phyloP scores from a whole-genome alignment of 2,329 filamentous ascomycete genomes.

The Microdochium nivale region DNA sequence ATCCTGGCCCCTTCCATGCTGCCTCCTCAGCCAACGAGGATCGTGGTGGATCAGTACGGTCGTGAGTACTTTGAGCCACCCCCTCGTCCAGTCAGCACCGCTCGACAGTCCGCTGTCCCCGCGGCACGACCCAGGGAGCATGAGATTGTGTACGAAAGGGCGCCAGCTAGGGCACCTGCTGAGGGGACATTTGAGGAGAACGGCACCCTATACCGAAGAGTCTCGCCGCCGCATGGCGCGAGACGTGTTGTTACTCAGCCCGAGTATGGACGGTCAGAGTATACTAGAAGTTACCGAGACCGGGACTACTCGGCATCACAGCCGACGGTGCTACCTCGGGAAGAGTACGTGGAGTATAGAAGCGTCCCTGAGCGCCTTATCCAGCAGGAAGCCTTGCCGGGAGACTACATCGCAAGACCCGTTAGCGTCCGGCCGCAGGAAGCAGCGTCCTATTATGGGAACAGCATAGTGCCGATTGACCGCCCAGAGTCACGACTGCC shows the following conservation, averaged over 20 bases:
- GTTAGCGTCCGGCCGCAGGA: conserved; percentile 50
- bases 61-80: conserved; percentile 63
- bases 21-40: conserved; percentile 47
- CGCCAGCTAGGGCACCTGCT: conserved; percentile 38
- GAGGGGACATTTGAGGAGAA: conserved; percentile 41
- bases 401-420: conserved; percentile 46
- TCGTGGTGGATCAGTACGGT: conserved; percentile 76
- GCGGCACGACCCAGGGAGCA: conserved; percentile 33
- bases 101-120: conserved; percentile 43
- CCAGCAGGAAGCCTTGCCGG: conserved; percentile 33
- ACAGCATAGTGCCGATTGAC: conserved; percentile 29
- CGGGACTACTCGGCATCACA: conserved; percentile 46
- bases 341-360: conserved; percentile 41
- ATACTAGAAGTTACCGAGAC: conserved; percentile 43
- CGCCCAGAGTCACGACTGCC: conserved; percentile 29
- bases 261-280: conserved; percentile 42
- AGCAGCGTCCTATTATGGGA: conserved; percentile 31
- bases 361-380: conserved; percentile 28
- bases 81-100: conserved; percentile 26
- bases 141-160: conserved; percentile 59
- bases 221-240: conserved; percentile 41
- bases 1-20: conserved; percentile 40
- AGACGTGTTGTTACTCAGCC: conserved; percentile 55
- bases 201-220: conserved; percentile 37
- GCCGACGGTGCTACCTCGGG: conserved; percentile 29